Conservation (phyloP, 345 rosid species). For the Lepidium africanum region DNA sequence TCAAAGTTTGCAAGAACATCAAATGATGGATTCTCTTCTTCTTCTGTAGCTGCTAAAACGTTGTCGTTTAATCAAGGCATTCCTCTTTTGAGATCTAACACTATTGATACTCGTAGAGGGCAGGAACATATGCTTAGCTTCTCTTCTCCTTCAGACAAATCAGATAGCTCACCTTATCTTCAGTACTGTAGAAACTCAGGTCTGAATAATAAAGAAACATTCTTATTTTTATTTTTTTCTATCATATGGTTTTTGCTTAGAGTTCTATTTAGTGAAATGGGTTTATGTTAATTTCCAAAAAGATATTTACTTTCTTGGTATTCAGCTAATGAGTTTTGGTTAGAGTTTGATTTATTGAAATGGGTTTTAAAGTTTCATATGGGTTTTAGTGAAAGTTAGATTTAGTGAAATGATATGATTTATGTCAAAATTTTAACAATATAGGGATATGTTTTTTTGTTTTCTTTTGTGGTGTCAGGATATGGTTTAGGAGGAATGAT, state of each 20-base stretch:
- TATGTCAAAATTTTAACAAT: not conserved
- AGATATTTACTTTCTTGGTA: not conserved
- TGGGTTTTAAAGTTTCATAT: not conserved
- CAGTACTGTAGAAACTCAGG: conserved; percentile 43
- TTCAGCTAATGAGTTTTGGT: not conserved
- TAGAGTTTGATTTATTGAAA: not conserved
- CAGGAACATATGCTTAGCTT: conserved; percentile 55
- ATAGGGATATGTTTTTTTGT: not conserved
- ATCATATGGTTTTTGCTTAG: not conserved
- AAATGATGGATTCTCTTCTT: conserved; percentile 24
- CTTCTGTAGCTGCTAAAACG: conserved; percentile 23
- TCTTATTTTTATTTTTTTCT: not conserved
- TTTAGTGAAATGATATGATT: not conserved
- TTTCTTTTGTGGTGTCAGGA: conserved; percentile 4
- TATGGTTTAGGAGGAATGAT: conserved; percentile 46
- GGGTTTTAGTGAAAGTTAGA: not conserved
- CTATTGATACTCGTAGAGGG: conserved; percentile 27
- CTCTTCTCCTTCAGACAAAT: conserved; percentile 39
- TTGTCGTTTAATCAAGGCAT: conserved; percentile 40
- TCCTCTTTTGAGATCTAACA: conserved; percentile 52
- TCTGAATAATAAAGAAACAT: conserved; percentile 1
- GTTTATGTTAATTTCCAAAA: not conserved
- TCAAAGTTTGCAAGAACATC: conserved; percentile 36
- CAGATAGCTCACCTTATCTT: conserved; percentile 33
- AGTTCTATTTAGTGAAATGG: not conserved